A percentile compares a stretch with the other conserved stretches of the same genome.
Evolutionary conservation across 2,329 filamentous ascomycete species (phyloP).

Genomic region (Parascedosporium putredinis): DNA sequence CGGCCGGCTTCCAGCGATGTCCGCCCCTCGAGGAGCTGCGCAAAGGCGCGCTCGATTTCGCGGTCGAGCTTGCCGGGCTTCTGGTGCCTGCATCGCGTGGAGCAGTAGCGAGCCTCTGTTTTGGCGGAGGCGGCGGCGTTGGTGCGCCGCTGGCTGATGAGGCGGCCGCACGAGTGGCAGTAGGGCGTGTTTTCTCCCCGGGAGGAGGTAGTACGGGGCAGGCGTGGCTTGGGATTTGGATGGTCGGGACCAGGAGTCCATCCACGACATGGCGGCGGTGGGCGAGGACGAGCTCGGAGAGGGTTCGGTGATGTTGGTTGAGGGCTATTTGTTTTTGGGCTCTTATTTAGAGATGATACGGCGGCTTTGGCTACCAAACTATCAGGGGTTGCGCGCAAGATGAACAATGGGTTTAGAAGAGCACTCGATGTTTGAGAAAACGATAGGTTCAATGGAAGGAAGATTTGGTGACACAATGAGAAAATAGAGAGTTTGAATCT

Average conservation of each 20-base stretch:
- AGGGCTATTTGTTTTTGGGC: background rate
- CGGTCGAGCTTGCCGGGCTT: slow-evolving; percentile 40
- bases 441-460: too few species aligned
- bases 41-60: slow-evolving; percentile 41
- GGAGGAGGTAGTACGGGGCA: slow-evolving; percentile 42
- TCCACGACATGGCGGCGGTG: slow-evolving; percentile 25
- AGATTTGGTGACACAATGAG: too few species aligned
- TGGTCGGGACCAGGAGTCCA: slow-evolving; percentile 30
- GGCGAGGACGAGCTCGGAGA: background rate
- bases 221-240: slow-evolving; percentile 31
- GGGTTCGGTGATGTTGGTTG: background rate
- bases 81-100: slow-evolving; percentile 38
- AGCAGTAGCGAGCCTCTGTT: slow-evolving; percentile 41
- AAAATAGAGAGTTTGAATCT: too few species aligned
- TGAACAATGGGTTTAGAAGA: too few species aligned
- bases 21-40: slow-evolving; percentile 19
- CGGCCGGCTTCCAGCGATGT: slow-evolving; percentile 7
- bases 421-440: too few species aligned
- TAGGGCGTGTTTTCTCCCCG: slow-evolving; percentile 39
- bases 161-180: slow-evolving; percentile 45
- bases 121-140: slow-evolving; percentile 16
- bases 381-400: too few species aligned
- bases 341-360: too few species aligned
- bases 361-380: too few species aligned
- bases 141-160: slow-evolving; percentile 31